Conservation (phyloP, 2,329 filamentous ascomycete genomes). For the Trichoderma breve region DNA sequence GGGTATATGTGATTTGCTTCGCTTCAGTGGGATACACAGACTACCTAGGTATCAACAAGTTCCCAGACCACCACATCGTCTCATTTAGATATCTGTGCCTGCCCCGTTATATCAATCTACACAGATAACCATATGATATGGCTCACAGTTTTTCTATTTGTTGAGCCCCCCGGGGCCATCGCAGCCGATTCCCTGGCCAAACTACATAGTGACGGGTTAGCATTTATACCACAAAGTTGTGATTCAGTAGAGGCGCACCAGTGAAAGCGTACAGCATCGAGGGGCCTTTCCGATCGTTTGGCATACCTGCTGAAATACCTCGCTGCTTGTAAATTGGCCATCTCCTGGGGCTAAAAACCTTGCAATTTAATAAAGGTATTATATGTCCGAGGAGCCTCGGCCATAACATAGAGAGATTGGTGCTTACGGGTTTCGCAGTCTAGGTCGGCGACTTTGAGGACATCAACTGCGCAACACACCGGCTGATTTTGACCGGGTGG, state of each 20-base stretch:
- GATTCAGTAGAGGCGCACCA: background rate
- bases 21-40: background rate
- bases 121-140: background rate
- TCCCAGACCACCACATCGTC: background rate
- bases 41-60: background rate
- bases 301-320: too few species aligned
- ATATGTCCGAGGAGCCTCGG: background rate
- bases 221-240: fast-evolving
- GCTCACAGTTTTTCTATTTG: background rate
- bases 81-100: background rate
- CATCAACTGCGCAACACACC: too few species aligned
- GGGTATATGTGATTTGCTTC: background rate
- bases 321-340: too few species aligned
- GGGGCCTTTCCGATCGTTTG: too few species aligned
- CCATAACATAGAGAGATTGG: background rate
- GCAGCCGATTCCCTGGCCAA: background rate
- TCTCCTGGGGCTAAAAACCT: background rate
- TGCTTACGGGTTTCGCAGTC: too few species aligned
- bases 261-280: background rate
- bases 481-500: too few species aligned
- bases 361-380: background rate
- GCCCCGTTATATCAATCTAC: background rate
- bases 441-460: too few species aligned
- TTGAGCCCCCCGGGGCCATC: fast-evolving
- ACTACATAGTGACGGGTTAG: background rate